These are phyloP conservation scores for Xylaria hypoxylon DNA, from an alignment of 2,329 filamentous ascomycete genomes.

Conservation along the genomic window DNA sequence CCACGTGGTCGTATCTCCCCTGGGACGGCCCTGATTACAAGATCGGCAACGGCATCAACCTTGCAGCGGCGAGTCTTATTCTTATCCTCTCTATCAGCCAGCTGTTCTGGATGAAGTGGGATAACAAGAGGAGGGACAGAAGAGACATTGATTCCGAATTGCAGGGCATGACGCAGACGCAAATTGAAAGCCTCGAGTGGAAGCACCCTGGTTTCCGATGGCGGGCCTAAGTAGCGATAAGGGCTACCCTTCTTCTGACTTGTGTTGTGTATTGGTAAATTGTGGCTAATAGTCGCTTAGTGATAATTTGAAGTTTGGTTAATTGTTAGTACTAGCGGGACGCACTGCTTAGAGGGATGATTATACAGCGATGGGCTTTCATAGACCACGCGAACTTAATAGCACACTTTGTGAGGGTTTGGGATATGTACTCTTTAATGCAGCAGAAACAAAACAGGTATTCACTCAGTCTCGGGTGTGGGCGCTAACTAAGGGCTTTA, in stretches of 20 bases:
- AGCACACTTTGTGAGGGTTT: too few species aligned
- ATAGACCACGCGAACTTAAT: background rate
- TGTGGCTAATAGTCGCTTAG: background rate
- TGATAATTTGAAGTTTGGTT: background rate
- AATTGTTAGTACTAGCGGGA: background rate
- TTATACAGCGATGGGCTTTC: background rate
- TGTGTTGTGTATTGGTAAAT: background rate
- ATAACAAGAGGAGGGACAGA: slow-evolving; percentile 67
- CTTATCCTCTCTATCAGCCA: slow-evolving; percentile 62
- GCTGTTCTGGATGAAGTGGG: slow-evolving; percentile 68
- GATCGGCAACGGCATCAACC: slow-evolving; percentile 77
- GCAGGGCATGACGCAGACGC: slow-evolving; percentile 59
- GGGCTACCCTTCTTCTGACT: background rate
- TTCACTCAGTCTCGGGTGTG: too few species aligned
- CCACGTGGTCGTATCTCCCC: slow-evolving; percentile 73
- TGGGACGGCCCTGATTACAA: slow-evolving; percentile 73
- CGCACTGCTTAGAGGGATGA: background rate
- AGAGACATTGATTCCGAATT: slow-evolving; percentile 65
- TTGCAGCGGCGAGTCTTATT: slow-evolving; percentile 66
- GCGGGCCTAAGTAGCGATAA: slow-evolving; percentile 54
- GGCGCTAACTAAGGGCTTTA: too few species aligned
- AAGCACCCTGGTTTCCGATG: slow-evolving; percentile 71
- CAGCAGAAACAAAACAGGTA: too few species aligned
- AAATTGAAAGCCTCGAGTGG: slow-evolving; percentile 70
- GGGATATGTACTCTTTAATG: too few species aligned